Conservation (phyloP, 2,329 filamentous ascomycete species). For the Microsporum canis region DNA sequence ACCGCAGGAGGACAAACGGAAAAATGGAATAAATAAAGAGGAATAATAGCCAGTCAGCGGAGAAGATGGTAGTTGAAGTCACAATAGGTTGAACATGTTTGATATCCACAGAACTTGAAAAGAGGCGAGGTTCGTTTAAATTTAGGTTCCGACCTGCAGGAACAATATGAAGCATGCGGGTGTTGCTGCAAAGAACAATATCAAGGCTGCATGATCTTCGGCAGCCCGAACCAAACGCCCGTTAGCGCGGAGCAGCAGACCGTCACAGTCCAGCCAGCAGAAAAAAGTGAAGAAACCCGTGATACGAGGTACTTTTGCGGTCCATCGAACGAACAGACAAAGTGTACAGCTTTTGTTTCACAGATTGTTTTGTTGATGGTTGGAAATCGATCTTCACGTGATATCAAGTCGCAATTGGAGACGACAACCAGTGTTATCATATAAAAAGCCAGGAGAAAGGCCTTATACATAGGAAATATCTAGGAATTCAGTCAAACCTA, state of each 20-base stretch:
- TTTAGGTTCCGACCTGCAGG: not conserved
- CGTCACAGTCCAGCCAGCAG: not conserved
- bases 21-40: not conserved
- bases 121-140: not conserved
- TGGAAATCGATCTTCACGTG: not conserved
- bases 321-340: not conserved
- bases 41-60: not conserved
- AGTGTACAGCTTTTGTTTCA: not conserved
- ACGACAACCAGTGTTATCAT: not conserved
- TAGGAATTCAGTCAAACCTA: not conserved
- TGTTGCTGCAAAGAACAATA: constrained; percentile 13
- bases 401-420: not conserved
- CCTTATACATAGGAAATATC: too few relatives aligned
- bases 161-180: not conserved
- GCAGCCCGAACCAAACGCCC: not conserved
- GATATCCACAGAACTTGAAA: not conserved
- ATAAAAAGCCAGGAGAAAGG: too few relatives aligned
- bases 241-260: not conserved
- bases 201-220: constrained; percentile 8
- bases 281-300: not conserved
- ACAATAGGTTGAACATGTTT: not conserved
- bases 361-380: not conserved
- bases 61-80: not conserved
- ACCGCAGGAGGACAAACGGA: not conserved
- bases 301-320: not conserved